phyloP scores from a whole-genome alignment of 768 basidiomycete genomes.

The Psilocybe azurescens region DNA sequence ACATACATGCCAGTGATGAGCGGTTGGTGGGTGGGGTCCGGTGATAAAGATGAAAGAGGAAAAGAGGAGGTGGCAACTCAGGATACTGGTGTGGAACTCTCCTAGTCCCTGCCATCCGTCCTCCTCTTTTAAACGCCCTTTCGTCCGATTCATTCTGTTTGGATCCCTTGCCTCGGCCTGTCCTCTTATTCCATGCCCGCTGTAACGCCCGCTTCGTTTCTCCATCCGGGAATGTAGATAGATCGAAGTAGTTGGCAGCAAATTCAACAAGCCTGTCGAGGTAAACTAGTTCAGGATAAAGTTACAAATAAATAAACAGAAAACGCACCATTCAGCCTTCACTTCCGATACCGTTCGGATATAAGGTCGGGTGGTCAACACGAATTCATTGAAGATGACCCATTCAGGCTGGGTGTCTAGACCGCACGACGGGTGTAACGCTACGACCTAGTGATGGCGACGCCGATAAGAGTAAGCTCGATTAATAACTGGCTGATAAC shows the following conservation, averaged over 20 bases:
- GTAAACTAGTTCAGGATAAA: conserved; percentile 6
- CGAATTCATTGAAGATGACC: conserved; percentile 95
- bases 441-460: conserved; percentile 52
- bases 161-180: conserved; percentile 36
- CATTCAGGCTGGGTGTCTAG: conserved; percentile 88
- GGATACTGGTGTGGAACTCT: not conserved
- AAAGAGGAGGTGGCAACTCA: not conserved
- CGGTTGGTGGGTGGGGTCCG: not conserved
- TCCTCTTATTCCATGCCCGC: conserved; percentile 56
- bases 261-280: conserved; percentile 43
- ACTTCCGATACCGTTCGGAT: conserved; percentile 93
- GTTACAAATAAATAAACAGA: not conserved
- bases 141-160: not conserved
- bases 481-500: not conserved
- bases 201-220: conserved; percentile 73
- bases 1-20: too few relatives aligned
- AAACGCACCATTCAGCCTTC: conserved; percentile 77
- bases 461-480: not conserved
- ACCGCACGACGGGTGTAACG: conserved; percentile 86
- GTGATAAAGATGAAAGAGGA: not conserved
- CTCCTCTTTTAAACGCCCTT: conserved; percentile 9
- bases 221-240: conserved; percentile 64
- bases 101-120: conserved; percentile 4
- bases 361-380: conserved; percentile 85
- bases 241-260: conserved; percentile 69